These are phyloP conservation scores for Onygenales sp. DNA, from an alignment of 2,329 filamentous ascomycete species.

Conservation along the genomic window DNA sequence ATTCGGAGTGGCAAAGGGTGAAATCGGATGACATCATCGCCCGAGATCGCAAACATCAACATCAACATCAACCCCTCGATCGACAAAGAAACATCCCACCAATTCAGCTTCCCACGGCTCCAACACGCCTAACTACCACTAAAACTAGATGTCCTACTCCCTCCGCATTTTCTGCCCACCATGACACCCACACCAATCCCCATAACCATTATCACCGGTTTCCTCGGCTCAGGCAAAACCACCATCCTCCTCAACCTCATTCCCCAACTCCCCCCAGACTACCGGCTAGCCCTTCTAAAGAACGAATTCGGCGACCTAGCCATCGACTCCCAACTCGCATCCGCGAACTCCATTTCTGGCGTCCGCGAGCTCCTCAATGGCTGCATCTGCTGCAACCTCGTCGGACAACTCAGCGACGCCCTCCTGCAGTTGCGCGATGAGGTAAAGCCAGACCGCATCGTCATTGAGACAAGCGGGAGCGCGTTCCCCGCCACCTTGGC, in stretches of 20 bases:
- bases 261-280: slow-evolving; percentile 76
- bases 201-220: slow-evolving; percentile 92
- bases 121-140: too few species aligned
- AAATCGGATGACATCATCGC: too few species aligned
- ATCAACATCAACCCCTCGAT: too few species aligned
- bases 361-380: slow-evolving; percentile 91
- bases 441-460: slow-evolving; percentile 66
- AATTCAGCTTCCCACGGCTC: too few species aligned
- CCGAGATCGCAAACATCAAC: too few species aligned
- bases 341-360: slow-evolving; percentile 71
- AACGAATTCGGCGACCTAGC: slow-evolving; percentile 97
- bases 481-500: slow-evolving; percentile 84
- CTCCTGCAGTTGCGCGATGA: slow-evolving; percentile 61
- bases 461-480: slow-evolving; percentile 85
- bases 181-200: slow-evolving; percentile 49
- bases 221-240: slow-evolving; percentile 92
- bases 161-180: neutral
- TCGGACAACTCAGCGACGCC: slow-evolving; percentile 77
- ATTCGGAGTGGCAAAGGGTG: too few species aligned
- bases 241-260: slow-evolving; percentile 91
- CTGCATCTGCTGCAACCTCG: slow-evolving; percentile 98
- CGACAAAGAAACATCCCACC: too few species aligned
- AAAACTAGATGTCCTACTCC: neutral
- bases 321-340: slow-evolving; percentile 83
- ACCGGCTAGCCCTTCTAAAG: slow-evolving; percentile 89